These are phyloP conservation scores for Paecilomyces fulvus DNA, from an alignment of 2,329 filamentous ascomycete genomes.

Conservation along the genomic window DNA sequence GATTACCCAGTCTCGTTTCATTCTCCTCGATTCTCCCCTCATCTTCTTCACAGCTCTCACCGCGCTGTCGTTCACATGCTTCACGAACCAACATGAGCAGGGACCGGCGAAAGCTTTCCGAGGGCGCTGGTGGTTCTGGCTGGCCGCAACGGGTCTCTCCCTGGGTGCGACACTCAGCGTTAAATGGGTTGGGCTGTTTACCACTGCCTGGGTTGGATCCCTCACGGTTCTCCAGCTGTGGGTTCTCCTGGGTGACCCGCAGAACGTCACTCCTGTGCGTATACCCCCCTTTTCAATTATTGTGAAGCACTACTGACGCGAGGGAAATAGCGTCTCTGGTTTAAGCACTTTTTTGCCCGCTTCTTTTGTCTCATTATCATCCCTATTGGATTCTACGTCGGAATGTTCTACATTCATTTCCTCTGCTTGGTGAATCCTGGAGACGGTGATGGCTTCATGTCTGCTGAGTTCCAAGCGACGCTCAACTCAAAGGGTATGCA, in stretches of 20 bases:
- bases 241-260: conserved; percentile 84
- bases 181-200: conserved; percentile 98
- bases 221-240: conserved; percentile 89
- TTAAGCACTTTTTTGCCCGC: conserved; percentile 90
- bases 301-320: conserved; percentile 14
- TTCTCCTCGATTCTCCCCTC: conserved; percentile 90
- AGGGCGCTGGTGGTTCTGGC: conserved; percentile 96
- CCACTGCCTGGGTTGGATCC: conserved; percentile 92
- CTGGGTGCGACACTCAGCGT: conserved; percentile 88
- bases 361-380: conserved; percentile 87
- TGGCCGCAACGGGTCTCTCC: conserved; percentile 74
- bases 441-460: conserved; percentile 99
- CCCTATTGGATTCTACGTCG: conserved; percentile 82
- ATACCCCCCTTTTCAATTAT: not conserved
- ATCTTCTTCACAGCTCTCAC: conserved; percentile 91
- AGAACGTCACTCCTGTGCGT: conserved; percentile 68
- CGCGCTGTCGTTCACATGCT: conserved; percentile 79
- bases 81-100: conserved; percentile 93
- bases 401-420: conserved; percentile 97
- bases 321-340: conserved; percentile 57
- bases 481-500: conserved; percentile 96
- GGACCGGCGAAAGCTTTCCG: conserved; percentile 82
- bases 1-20: conserved; percentile 87
- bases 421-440: conserved; percentile 86
- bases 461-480: conserved; percentile 95